Conservation (phyloP, 2,329 filamentous ascomycete species). For the Westerdykella sp. region DNA sequence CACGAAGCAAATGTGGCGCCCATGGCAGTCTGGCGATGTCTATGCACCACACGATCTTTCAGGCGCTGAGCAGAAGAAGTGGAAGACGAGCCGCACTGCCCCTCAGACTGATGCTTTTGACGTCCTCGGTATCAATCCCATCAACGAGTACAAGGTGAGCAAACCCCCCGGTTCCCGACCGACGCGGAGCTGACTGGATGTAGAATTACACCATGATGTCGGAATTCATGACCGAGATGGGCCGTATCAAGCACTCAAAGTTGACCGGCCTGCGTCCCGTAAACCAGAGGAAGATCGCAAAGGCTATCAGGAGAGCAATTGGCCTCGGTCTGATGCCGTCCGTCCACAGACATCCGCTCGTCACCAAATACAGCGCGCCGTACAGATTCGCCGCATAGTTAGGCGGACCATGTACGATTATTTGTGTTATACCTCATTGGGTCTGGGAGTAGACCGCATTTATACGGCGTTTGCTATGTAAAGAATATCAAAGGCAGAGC, state of each 20-base stretch:
- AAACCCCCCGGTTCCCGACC: not conserved
- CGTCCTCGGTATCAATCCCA: constrained; percentile 68
- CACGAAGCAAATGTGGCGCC: constrained; percentile 59
- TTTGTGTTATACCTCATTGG: too few species aligned
- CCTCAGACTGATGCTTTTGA: constrained; percentile 67
- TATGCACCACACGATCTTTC: constrained; percentile 87
- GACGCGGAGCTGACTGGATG: constrained; percentile 6
- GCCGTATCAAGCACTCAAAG: constrained; percentile 71
- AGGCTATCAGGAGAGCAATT: constrained; percentile 82
- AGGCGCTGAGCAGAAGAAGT: constrained; percentile 72
- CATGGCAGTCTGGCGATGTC: constrained; percentile 73
- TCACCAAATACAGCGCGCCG: constrained; percentile 24
- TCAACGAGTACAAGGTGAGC: constrained; percentile 79
- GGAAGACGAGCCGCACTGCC: constrained; percentile 52
- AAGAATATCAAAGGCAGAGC: too few species aligned
- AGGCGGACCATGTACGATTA: too few species aligned
- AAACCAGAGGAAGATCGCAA: constrained; percentile 90
- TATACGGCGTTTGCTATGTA: too few species aligned
- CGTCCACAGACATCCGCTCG: constrained; percentile 72
- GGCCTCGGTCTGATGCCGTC: constrained; percentile 89
- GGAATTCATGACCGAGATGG: constrained; percentile 79
- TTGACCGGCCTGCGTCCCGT: constrained; percentile 75
- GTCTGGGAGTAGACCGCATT: too few species aligned
- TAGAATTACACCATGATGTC: constrained; percentile 91
- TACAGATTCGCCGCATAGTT: constrained; percentile 11